These are phyloP conservation scores for Podospora pseudopauciseta DNA, from an alignment of 495 filamentous ascomycete species.

Conservation along the genomic window DNA sequence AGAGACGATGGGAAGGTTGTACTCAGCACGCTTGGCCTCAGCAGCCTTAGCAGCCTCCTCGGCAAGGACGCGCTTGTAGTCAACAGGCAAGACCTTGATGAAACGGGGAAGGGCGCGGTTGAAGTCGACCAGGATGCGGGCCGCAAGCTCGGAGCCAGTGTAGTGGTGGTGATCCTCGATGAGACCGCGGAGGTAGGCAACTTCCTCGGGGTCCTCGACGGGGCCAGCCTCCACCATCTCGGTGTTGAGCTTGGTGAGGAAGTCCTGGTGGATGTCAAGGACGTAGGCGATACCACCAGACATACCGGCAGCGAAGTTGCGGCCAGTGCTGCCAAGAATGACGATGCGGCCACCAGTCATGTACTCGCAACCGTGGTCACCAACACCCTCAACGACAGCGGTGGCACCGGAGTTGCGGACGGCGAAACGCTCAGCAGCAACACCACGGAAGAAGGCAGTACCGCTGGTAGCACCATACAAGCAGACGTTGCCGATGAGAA, in stretches of 20 bases:
- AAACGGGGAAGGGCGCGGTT: conserved; percentile 88
- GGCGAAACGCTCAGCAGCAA: conserved; percentile 95
- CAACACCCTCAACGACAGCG: conserved; percentile 94
- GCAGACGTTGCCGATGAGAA: conserved; percentile 95
- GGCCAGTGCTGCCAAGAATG: conserved; percentile 87
- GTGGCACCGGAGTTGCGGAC: conserved; percentile 97
- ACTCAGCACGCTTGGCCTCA: conserved; percentile 76
- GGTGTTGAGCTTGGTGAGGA: conserved; percentile 90
- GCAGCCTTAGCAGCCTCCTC: conserved; percentile 85
- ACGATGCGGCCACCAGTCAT: conserved; percentile 98
- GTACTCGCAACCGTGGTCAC: conserved; percentile 98
- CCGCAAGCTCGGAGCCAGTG: conserved; percentile 94
- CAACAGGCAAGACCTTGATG: conserved; percentile 89
- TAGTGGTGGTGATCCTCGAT: conserved; percentile 99
- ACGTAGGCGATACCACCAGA: conserved; percentile 98
- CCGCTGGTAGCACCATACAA: conserved; percentile 93
- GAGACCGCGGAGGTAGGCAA: conserved; percentile 88
- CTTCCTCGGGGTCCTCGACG: conserved; percentile 85
- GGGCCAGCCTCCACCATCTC: conserved; percentile 96
- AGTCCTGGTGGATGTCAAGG: conserved; percentile 88
- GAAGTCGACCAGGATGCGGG: conserved; percentile 95
- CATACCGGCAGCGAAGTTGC: conserved; percentile 99
- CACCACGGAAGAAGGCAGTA: conserved; percentile 95
- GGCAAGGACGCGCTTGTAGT: conserved; percentile 92
- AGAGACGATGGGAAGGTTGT: conserved; percentile 74